Evolutionary conservation across 768 basidiomycete species (phyloP), one percentile per base, ranked within the genome.

Genomic region (Auriscalpium orientale): DNA sequence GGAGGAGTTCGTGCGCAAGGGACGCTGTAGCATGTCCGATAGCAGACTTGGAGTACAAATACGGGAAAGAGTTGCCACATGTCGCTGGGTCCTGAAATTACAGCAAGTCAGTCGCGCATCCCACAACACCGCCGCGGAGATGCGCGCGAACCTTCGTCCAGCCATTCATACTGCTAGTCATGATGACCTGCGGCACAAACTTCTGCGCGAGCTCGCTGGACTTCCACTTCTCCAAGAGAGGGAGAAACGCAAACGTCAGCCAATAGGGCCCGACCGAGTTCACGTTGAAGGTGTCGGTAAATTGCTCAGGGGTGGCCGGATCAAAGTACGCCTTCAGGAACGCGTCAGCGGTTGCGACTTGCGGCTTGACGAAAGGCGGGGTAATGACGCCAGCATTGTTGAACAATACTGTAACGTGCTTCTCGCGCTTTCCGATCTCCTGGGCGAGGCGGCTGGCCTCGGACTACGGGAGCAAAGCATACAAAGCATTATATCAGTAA

Each of bases 191-290:
- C 2, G 79, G 76, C 9, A 70, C 75, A 56, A 79, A 78, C 51
- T 67, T 71, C 21, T 62, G 53, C 53, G 65, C 66, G 7, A 67
- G 67, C 11, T 56, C 63, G n/a, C 62, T 67, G 34, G 62, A 63
- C 61, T 76, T 76, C 75, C 77, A 77, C 50, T 72, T 74, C 58
- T 78, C 76, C 10, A 83, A 70, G 0, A 83, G 67, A 4, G 79
- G 80, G 7, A 83, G 70, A 68, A 82, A 81, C 12, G 80, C 79
- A 59, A 81, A 77, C 0, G 79, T 75, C 21, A 80, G 68, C 76
- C 80, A 83, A 64, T 79, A 80, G 6, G 79, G 76, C 0, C 74
- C 76, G 10, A 74, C 68, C 0, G 74, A 71, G 58, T 77, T 78
- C 16, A 74, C 73, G 55, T 67, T 66, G 33, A 72, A 47, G 15